Conservation (phyloP, 371 early-diverging fungal species). For the Apophysomyces sp. region DNA sequence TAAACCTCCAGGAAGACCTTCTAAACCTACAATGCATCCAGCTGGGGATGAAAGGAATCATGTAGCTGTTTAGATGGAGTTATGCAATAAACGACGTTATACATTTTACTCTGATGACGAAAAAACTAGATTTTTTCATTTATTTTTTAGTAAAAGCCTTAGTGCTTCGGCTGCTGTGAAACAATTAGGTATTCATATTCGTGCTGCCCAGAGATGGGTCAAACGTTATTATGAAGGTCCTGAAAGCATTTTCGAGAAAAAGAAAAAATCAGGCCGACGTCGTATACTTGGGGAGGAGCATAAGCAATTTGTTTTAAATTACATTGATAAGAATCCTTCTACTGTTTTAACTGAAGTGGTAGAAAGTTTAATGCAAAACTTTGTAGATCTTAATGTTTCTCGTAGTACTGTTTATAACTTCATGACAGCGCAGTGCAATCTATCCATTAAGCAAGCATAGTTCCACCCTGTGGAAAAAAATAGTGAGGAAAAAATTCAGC, state of each 20-base stretch:
- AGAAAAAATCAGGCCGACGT: slow-evolving; percentile 3
- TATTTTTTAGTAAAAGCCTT: not conserved
- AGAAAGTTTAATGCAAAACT: slow-evolving; percentile 10
- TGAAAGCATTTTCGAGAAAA: slow-evolving; percentile 16
- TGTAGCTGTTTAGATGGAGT: not conserved
- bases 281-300: slow-evolving; percentile 11
- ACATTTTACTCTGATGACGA: not conserved
- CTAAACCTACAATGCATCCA: not conserved
- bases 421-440: slow-evolving; percentile 18
- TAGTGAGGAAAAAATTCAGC: too few species aligned
- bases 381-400: slow-evolving; percentile 11
- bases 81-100: not conserved
- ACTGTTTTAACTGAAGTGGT: slow-evolving; percentile 10
- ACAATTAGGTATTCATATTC: slow-evolving; percentile 20
- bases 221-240: slow-evolving; percentile 15
- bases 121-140: not conserved
- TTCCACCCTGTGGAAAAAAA: too few species aligned
- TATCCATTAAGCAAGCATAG: slow-evolving; percentile 17
- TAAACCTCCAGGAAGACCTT: not conserved
- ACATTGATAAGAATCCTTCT: slow-evolving; percentile 13
- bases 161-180: slow-evolving; percentile 19
- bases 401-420: slow-evolving; percentile 11
- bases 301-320: not conserved
- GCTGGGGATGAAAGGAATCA: not conserved
- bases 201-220: slow-evolving; percentile 17